phyloP scores from a whole-genome alignment of 768 basidiomycete species.

The Porphyrellus cyaneotinctus region DNA sequence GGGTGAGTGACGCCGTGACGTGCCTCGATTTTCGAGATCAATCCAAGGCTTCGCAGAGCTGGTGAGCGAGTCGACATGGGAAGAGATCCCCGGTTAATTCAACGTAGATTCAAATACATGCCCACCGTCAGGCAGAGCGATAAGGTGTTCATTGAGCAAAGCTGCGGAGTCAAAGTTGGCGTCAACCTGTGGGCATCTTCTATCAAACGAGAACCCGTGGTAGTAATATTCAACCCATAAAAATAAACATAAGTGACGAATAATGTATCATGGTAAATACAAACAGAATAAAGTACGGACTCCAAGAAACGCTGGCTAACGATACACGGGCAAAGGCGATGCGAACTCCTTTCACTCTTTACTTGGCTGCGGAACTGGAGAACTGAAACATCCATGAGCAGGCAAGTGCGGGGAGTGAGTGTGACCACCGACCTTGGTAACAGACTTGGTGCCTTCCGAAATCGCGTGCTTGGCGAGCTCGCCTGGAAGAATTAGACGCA shows the following conservation, averaged over 20 bases:
- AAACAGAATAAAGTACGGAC: slow-evolving; percentile 17
- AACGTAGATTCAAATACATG: too few relatives aligned
- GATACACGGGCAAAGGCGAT: slow-evolving; percentile 22
- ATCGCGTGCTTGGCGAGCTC: slow-evolving; percentile 75
- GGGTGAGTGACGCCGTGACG: background rate
- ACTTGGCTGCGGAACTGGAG: slow-evolving; percentile 71
- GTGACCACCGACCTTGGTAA: slow-evolving; percentile 63
- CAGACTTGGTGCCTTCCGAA: slow-evolving; percentile 91
- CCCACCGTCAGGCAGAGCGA: too few relatives aligned
- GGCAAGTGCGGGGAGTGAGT: background rate
- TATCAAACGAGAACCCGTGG: too few relatives aligned
- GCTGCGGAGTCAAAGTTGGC: too few relatives aligned
- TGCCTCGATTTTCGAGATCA: background rate
- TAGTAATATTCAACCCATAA: background rate
- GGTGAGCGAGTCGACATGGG: too few relatives aligned
- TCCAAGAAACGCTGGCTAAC: slow-evolving; percentile 22
- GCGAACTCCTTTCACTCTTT: slow-evolving; percentile 19
- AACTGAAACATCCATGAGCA: slow-evolving; percentile 42
- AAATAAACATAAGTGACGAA: slow-evolving; percentile 16
- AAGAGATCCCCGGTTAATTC: too few relatives aligned
- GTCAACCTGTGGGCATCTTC: too few relatives aligned
- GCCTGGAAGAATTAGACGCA: slow-evolving; percentile 94
- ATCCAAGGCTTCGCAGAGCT: too few relatives aligned
- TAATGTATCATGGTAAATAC: slow-evolving; percentile 19
- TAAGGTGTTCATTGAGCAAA: too few relatives aligned